These are phyloP conservation scores for Ilyonectria robusta DNA, from an alignment of 2,329 filamentous ascomycete genomes.

Conservation along the genomic window DNA sequence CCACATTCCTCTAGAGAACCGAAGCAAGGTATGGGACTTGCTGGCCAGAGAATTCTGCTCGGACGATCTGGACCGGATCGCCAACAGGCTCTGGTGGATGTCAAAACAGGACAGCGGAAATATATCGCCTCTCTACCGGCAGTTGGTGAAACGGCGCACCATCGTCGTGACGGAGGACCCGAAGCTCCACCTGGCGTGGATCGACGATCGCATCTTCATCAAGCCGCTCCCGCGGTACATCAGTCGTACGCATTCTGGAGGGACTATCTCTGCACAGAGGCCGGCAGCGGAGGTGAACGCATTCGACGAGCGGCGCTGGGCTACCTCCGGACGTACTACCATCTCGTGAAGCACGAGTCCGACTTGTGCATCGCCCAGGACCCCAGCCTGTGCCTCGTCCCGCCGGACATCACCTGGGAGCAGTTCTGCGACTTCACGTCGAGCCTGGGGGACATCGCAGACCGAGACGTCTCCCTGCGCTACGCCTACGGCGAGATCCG, in stretches of 20 bases:
- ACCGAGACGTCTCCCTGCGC: constrained; percentile 48
- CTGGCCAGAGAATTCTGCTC: constrained; percentile 23
- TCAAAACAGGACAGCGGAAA: too few species aligned
- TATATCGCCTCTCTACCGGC: too few species aligned
- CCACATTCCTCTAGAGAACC: constrained; percentile 11
- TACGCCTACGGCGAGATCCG: constrained; percentile 57
- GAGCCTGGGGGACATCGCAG: constrained; percentile 43
- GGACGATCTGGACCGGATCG: constrained; percentile 20
- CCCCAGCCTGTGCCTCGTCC: constrained; percentile 47
- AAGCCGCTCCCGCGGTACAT: constrained; percentile 56
- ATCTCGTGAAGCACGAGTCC: constrained; percentile 52
- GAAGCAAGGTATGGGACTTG: constrained; percentile 4
- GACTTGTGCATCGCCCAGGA: constrained; percentile 53
- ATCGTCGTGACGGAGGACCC: too few species aligned
- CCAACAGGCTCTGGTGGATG: constrained; percentile 12
- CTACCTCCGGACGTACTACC: constrained; percentile 54
- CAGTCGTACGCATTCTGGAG: constrained; percentile 52
- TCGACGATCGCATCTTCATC: background rate
- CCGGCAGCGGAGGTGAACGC: constrained; percentile 8
- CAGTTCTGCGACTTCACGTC: constrained; percentile 50
- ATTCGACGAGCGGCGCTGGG: constrained; percentile 48
- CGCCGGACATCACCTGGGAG: constrained; percentile 44
- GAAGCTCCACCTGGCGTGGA: background rate
- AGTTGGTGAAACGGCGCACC: too few species aligned
- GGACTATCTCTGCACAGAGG: constrained; percentile 36